Conservation (phyloP, 169 alveolate species). For the Plasmodium coatneyi region DNA sequence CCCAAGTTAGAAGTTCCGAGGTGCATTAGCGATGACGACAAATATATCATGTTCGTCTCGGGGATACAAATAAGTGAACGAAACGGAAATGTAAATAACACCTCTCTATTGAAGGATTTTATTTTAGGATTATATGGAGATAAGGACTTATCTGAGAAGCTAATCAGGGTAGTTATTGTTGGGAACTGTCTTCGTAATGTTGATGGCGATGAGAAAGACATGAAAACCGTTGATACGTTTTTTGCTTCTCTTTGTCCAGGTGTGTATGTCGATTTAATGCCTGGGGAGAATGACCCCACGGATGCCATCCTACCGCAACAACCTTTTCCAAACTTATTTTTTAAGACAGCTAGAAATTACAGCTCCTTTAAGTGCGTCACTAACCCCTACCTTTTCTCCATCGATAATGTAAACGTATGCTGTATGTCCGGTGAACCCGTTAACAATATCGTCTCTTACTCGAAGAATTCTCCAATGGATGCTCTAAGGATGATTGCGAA, state of each 20-base stretch:
- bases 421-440: conserved; percentile 86
- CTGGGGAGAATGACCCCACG: conserved; percentile 80
- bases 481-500: conserved; percentile 76
- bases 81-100: conserved; percentile 21
- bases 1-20: conserved; percentile 44
- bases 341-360: conserved; percentile 54
- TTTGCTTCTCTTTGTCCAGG: conserved; percentile 43
- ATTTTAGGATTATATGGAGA: conserved; percentile 70
- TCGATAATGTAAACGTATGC: conserved; percentile 77
- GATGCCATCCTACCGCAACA: conserved; percentile 79
- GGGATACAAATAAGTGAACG: conserved; percentile 48
- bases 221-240: conserved; percentile 22
- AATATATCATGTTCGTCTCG: conserved; percentile 69
- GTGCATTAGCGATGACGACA: conserved; percentile 47
- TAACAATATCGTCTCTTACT: conserved; percentile 67
- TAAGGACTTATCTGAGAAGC: conserved; percentile 16
- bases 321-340: conserved; percentile 78
- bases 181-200: conserved; percentile 75
- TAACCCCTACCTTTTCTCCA: conserved; percentile 77
- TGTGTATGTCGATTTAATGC: conserved; percentile 77
- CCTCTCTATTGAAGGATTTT: conserved; percentile 53
- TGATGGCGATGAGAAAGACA: conserved; percentile 30
- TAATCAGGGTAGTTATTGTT: conserved; percentile 73
- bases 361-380: conserved; percentile 76
- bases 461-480: conserved; percentile 29